Conservation (phyloP, 805 yeast species). For the Lachancea quebecensis region DNA sequence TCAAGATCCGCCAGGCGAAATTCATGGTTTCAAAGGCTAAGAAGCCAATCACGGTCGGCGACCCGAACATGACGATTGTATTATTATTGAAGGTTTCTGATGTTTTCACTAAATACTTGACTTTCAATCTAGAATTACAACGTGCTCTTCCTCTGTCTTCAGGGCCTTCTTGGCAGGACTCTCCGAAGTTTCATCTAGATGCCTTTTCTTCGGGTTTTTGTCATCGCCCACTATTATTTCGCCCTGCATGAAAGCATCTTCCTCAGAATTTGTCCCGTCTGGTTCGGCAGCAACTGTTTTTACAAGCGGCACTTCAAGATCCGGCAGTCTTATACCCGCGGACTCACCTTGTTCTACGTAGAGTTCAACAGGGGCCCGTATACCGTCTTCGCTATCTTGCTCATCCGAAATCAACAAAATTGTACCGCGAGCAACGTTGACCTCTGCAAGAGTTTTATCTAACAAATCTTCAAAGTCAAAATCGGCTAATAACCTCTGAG, state of each 20-base stretch:
- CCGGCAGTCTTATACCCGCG: conserved; percentile 26
- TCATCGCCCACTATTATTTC: conserved; percentile 6
- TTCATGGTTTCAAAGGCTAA: conserved; percentile 41
- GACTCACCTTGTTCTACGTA: conserved; percentile 35
- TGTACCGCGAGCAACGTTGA: conserved; percentile 56
- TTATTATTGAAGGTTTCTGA: neutral
- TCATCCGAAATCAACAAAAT: conserved; percentile 73
- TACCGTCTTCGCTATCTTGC: conserved; percentile 31
- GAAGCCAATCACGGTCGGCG: conserved; percentile 33
- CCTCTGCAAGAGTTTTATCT: conserved; percentile 38
- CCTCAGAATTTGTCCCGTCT: conserved; percentile 16
- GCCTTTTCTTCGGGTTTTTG: conserved; percentile 9
- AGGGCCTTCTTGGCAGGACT: conserved; percentile 3
- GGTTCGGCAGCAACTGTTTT: conserved; percentile 13
- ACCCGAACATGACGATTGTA: conserved; percentile 5
- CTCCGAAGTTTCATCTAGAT: conserved; percentile 6
- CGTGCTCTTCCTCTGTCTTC: neutral
- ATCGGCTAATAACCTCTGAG: conserved; percentile 66
- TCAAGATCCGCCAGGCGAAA: conserved; percentile 28
- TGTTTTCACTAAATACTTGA: neutral
- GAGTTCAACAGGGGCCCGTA: conserved; percentile 54
- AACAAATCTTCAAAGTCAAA: conserved; percentile 80
- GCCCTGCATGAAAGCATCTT: conserved; percentile 6
- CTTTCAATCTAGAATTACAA: conserved; percentile 3
- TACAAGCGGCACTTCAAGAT: conserved; percentile 27